These are phyloP conservation scores for Phragmites australis DNA, from an alignment of 176 grass and related monocot species.

Conservation along the genomic window DNA sequence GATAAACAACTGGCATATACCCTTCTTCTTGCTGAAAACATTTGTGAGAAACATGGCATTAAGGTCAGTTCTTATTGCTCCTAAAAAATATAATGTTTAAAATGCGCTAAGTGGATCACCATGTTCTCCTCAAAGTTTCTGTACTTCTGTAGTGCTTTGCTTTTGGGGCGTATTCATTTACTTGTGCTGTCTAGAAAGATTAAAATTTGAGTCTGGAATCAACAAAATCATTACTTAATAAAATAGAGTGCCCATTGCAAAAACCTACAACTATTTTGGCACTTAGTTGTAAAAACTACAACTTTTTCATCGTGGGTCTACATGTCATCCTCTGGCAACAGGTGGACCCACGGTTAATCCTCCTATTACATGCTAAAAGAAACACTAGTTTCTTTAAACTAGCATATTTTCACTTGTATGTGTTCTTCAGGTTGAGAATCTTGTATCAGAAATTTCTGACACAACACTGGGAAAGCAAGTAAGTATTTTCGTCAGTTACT, in stretches of 20 bases:
- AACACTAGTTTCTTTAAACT: slow-evolving; percentile 28
- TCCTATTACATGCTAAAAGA: no score
- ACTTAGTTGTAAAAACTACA: no score
- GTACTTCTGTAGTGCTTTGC: background rate
- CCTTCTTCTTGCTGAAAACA: slow-evolving; percentile 91
- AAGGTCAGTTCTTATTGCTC: slow-evolving; percentile 56
- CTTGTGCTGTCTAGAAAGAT: background rate
- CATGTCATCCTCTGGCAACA: no score
- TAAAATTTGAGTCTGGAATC: slow-evolving; percentile 6
- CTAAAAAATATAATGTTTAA: slow-evolving; percentile 21
- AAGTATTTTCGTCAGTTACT: slow-evolving; percentile 34
- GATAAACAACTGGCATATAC: slow-evolving; percentile 96
- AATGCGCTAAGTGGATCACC: slow-evolving; percentile 13
- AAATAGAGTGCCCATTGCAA: no score
- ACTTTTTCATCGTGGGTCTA: no score
- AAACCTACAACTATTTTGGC: no score
- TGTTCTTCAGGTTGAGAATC: slow-evolving; percentile 69
- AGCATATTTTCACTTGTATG: slow-evolving; percentile 30
- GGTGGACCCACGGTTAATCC: no score
- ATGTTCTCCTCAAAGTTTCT: slow-evolving; percentile 30
- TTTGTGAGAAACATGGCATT: slow-evolving; percentile 83
- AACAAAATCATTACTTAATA: slow-evolving; percentile 5
- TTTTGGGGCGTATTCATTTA: slow-evolving; percentile 11
- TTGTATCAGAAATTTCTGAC: slow-evolving; percentile 97
- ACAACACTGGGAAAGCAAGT: slow-evolving; percentile 88